Conservation (phyloP, 768 basidiomycete genomes). For the Lactifluus piperatus region DNA sequence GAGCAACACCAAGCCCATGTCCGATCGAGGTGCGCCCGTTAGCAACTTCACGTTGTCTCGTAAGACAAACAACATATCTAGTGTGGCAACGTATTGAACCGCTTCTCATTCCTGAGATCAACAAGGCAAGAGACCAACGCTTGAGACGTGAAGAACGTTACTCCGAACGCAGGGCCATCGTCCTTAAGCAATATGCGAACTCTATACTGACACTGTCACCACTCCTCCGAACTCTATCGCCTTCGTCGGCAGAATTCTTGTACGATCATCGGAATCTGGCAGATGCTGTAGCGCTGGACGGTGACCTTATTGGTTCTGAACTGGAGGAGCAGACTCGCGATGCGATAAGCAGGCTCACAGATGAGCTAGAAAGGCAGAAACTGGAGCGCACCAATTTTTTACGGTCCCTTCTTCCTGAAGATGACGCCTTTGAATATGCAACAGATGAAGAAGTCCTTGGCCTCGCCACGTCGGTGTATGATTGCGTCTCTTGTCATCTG, state of each 20-base stretch:
- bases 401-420: background rate
- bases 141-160: background rate
- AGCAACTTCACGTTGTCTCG: background rate
- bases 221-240: background rate
- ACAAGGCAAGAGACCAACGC: background rate
- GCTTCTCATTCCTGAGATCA: conserved; percentile 3
- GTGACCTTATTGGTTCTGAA: background rate
- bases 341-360: background rate
- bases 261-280: background rate
- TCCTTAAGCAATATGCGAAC: background rate
- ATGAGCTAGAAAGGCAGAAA: background rate
- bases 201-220: background rate
- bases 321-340: background rate
- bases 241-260: background rate
- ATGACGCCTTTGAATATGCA: background rate
- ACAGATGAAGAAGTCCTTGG: background rate
- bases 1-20: conserved; percentile 7
- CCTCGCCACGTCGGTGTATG: conserved; percentile 1
- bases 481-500: conserved; percentile 2
- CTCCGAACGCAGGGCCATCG: background rate
- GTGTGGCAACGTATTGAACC: conserved; percentile 7
- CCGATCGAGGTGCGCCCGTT: conserved; percentile 5
- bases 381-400: background rate
- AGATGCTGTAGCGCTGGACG: background rate
- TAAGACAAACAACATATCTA: background rate